Evolutionary conservation across 768 basidiomycete species (phyloP).

Genomic region (Gloeostereum incarnatum): DNA sequence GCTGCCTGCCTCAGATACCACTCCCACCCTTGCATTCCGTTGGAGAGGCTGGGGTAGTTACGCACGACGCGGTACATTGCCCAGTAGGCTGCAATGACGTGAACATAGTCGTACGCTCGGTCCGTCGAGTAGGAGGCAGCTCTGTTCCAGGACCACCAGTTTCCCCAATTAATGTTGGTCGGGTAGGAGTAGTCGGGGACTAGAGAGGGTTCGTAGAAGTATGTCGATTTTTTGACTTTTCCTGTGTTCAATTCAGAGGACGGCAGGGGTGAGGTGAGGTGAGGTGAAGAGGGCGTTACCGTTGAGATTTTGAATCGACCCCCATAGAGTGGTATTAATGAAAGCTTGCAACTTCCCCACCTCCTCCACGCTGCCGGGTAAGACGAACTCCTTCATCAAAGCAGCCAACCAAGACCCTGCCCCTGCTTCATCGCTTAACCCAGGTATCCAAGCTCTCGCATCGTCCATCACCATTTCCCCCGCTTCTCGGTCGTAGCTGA

Average conservation of each 20-base stretch:
- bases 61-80: slow-evolving; percentile 47
- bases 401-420: slow-evolving; percentile 51
- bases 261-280: too few species aligned
- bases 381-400: slow-evolving; percentile 45
- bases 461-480: slow-evolving; percentile 41
- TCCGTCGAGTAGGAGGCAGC: slow-evolving; percentile 35
- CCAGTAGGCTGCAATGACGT: slow-evolving; percentile 44
- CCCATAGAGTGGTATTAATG: slow-evolving; percentile 34
- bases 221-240: slow-evolving; percentile 41
- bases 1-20: slow-evolving; percentile 53
- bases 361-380: slow-evolving; percentile 44
- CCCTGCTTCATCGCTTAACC: slow-evolving; percentile 50
- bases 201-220: slow-evolving; percentile 38
- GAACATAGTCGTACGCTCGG: slow-evolving; percentile 45
- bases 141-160: slow-evolving; percentile 52
- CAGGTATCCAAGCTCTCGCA: slow-evolving; percentile 50
- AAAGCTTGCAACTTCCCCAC: slow-evolving; percentile 43
- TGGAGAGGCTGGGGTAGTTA: slow-evolving; percentile 43
- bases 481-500: slow-evolving; percentile 43
- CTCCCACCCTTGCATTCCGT: slow-evolving; percentile 37
- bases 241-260: too few species aligned
- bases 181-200: slow-evolving; percentile 41
- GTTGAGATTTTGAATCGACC: slow-evolving; percentile 40
- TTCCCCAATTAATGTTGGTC: slow-evolving; percentile 34
- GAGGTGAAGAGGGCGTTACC: too few species aligned